Base-by-base conservation (phyloP, 164 flowering plant species). In the Piper longum region DNA sequence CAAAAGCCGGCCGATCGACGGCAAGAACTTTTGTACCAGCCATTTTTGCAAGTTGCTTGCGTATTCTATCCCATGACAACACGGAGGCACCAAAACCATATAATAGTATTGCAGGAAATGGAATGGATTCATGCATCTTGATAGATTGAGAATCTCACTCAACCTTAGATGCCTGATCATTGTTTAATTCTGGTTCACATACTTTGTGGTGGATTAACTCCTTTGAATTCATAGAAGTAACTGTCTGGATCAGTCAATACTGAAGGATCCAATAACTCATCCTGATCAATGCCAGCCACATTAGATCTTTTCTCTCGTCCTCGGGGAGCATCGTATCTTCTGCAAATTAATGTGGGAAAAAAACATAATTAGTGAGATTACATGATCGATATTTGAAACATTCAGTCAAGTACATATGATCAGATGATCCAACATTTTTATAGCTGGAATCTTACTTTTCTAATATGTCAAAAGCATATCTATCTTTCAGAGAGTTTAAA, bases 1-100 rank as follows among this genome's bases (percentile, higher is more conserved):
- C 98, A 78, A 93, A 93, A 54, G 96, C 98, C 45, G 98, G 98
- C 71, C 98, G 81, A 70, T 93, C 98, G 78, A 93, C 89, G 62
- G 98, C 91, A 75, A 88, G 83, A 69, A 86, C 95, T 78, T 84
- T 85, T 4, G 89, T 78, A 65, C 83, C 79, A 64, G 66, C 71
- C 63, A 75, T 43, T 18, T 57, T 66, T 8, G 96, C 91, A 66
- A 93, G 77, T 57, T 80, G 87, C 81, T 84, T 88, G 87, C 86
- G 79, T 59, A 78, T 95, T 65, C 72, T 76, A 65, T 73, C 65
- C 98, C 98, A 93, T 5, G 98, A 89, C 74, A 82, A 93, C 65
- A 85, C 75, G 57, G 96, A 93, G 57, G 97, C 97, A 51, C 95
- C 97, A 85, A 93, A 93, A 8, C 98, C 97, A 74, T 93, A 96